Base-by-base conservation (phyloP, 2,329 filamentous ascomycete genomes). In the Talaromyces sp. region DNA sequence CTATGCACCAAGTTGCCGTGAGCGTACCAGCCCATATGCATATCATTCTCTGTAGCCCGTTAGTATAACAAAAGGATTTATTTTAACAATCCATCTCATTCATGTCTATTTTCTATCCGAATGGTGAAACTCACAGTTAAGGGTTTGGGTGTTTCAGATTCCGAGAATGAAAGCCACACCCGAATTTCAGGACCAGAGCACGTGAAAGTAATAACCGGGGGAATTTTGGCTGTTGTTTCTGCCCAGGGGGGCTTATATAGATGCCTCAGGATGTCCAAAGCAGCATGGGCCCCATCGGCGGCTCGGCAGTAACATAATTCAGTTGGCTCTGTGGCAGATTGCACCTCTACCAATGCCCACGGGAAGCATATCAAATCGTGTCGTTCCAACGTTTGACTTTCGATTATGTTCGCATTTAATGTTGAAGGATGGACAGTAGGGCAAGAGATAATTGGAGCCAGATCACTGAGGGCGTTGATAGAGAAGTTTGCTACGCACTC, bases 321-420 rank as follows among this genome's bases (percentile, higher is more conserved):
- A 4, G 10, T n/a, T 5, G 28, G 1, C 51, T 60, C 40, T n/a
- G 10, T 50, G 36, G 23, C 6, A 55, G 51, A 47, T 28, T 55
- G 51, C 10, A 60, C n/a, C 40, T 60, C 51, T 27, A 60, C 58
- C 5, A 60, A n/a, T 14, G 58, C 58, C 58, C 58, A 60, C 16
- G 58, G 58, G 27, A 60, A 60, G 34, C 51, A 60, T 28, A 50
- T 34, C 36, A 55, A 50, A 55, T 55, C 58, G 14, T 14, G 33
- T n/a, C 5, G 30, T 2, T 34, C 28, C 1, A n/a, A 30, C 1
- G 1, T 28, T 30, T 55, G 16, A 9, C 51, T 51, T n/a, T 34
- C 3, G 6, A 5, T 12, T 2, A 47, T 23, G 9, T 36, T 9
- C 12, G 1, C 16, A n/a, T 55, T 36, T 8, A 55, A 4, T 12